A percentile compares a stretch with the other conserved stretches of the same genome.
phyloP scores from a whole-genome alignment of 2,329 filamentous ascomycete species.

The Piedraia hortae region DNA sequence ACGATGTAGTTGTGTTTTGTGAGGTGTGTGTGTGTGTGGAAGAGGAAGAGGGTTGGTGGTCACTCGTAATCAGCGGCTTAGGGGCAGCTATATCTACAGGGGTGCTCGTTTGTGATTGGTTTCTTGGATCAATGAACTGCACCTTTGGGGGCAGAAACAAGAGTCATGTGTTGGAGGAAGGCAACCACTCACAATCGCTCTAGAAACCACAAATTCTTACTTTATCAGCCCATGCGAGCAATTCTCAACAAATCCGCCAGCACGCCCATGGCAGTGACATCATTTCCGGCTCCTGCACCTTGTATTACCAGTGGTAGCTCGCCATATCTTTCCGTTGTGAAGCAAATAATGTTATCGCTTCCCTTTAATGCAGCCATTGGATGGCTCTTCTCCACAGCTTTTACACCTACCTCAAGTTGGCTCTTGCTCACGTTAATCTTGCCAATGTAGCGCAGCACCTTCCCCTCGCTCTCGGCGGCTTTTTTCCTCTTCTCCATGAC shows the following conservation, averaged over 20 bases:
- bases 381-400: slow-evolving; percentile 58
- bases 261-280: slow-evolving; percentile 94
- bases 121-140: too few relatives aligned
- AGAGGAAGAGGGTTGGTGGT: too few relatives aligned
- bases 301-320: slow-evolving; percentile 79
- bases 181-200: too few relatives aligned
- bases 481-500: slow-evolving; percentile 72
- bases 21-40: too few relatives aligned
- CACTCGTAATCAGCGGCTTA: too few relatives aligned
- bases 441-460: slow-evolving; percentile 82
- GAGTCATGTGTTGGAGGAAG: too few relatives aligned
- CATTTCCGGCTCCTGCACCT: slow-evolving; percentile 70
- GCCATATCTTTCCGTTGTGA: slow-evolving; percentile 89
- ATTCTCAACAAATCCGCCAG: slow-evolving; percentile 74
- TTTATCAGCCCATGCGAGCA: too few relatives aligned
- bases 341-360: slow-evolving; percentile 96
- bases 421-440: slow-evolving; percentile 66
- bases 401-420: slow-evolving; percentile 69
- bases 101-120: too few relatives aligned
- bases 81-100: too few relatives aligned
- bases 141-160: too few relatives aligned
- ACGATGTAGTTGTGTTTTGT: too few relatives aligned
- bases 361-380: slow-evolving; percentile 87
- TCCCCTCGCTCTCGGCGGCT: slow-evolving; percentile 63
- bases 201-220: too few relatives aligned